A percentile compares a stretch with the other conserved stretches of the same genome.
Evolutionary conservation across 257 asterid genomes (phyloP).

Genomic region (Avicennia marina): DNA sequence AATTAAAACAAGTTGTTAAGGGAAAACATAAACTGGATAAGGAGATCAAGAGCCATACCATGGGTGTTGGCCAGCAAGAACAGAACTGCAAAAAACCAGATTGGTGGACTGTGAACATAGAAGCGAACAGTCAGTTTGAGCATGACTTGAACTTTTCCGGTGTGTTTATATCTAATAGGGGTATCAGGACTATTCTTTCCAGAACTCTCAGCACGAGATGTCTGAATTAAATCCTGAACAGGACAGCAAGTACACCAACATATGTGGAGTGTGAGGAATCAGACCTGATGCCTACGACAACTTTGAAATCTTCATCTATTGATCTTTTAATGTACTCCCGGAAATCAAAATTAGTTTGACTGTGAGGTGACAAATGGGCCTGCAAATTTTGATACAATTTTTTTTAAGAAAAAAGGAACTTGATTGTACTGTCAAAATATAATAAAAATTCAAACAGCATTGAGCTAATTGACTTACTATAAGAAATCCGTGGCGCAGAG

Average conservation of each 20-base stretch:
- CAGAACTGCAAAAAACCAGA: conserved; percentile 59
- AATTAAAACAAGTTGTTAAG: not conserved
- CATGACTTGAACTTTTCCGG: not conserved
- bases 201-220: too few relatives aligned
- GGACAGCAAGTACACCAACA: too few relatives aligned
- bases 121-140: conserved; percentile 5
- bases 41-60: conserved; percentile 26
- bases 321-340: conserved; percentile 54
- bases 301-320: conserved; percentile 61
- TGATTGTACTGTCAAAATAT: not conserved
- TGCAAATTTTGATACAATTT: too few relatives aligned
- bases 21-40: not conserved
- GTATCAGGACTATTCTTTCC: too few relatives aligned
- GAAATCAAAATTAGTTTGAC: conserved; percentile 38
- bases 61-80: conserved; percentile 60
- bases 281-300: conserved; percentile 63
- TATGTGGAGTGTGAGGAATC: too few relatives aligned
- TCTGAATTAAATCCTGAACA: too few relatives aligned
- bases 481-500: conserved; percentile 54
- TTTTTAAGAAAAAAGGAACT: not conserved
- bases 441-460: not conserved
- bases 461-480: conserved; percentile 28
- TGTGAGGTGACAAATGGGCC: conserved; percentile 57
- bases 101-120: conserved; percentile 45
- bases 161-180: not conserved